A percentile compares a stretch with the other conserved stretches of the same genome.
phyloP scores from a whole-genome alignment of 2,329 filamentous ascomycete species.

The Teratosphaeria nubilosa region DNA sequence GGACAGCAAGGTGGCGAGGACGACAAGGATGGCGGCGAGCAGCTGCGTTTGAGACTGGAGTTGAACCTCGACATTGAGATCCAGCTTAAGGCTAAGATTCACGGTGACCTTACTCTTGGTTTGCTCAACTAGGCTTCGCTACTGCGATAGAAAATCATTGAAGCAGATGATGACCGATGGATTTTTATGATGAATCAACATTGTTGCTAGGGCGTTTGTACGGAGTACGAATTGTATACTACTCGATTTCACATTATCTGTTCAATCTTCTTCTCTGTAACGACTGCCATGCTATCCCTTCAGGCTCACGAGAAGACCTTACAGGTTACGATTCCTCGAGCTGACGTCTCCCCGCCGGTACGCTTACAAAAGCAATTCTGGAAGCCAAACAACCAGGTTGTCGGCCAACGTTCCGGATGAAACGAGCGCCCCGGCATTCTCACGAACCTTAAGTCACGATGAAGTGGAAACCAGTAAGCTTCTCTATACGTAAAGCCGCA shows the following conservation, averaged over 20 bases:
- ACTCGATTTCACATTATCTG: not conserved
- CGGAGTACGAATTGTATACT: not conserved
- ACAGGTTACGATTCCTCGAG: not conserved
- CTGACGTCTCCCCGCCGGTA: not conserved
- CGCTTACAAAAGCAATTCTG: not conserved
- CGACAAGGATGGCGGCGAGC: conserved; percentile 35
- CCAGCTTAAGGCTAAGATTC: conserved; percentile 55
- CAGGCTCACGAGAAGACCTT: not conserved
- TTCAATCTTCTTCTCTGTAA: not conserved
- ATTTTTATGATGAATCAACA: not conserved
- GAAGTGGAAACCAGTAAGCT: not conserved
- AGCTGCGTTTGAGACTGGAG: conserved; percentile 48
- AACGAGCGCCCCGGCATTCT: not conserved
- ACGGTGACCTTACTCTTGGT: conserved; percentile 52
- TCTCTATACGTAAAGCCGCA: not conserved
- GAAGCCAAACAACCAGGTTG: not conserved
- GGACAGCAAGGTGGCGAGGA: conserved; percentile 23
- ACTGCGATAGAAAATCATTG: not conserved
- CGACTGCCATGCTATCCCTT: no score
- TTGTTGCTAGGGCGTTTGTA: not conserved
- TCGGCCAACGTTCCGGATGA: not conserved
- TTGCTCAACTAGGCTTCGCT: conserved; percentile 28
- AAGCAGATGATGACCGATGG: not conserved
- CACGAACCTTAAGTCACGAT: not conserved
- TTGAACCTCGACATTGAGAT: conserved; percentile 54